Base-by-base conservation (phyloP, 1,284 basidiomycete genomes). In the Neolentinus lepideus region DNA sequence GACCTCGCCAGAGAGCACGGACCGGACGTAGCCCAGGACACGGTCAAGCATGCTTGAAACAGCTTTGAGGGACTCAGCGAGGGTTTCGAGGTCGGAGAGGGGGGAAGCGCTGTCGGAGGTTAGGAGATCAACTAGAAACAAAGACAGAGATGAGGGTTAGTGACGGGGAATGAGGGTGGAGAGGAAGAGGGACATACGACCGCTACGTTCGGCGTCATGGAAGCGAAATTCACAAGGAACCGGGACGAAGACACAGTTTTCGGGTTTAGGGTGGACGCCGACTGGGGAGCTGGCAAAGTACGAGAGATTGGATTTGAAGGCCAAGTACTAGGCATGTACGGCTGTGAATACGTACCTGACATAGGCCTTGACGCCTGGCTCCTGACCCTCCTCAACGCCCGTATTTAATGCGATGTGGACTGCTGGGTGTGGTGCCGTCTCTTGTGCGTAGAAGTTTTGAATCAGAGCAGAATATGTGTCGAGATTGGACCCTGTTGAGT, bases 381-480 rank as follows among this genome's bases (percentile, higher is more conserved):
- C 81, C 57, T 84, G 75, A 21, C 83, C 86, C 57, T 82, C 77
- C 58, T 86, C 83, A 19, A 84, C 79, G 25, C 90, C 88, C 12
- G 95, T 96, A 73, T 97, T 94, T 48, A 99, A 77, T 11, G 94
- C 91, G 54, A 99, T 77, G 71, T 99, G 96, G 47, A 99, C 84
- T 3, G 97, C 94, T 57, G 90, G 91, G 70, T 90, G 84, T 3
- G 93, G 90, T 0, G 84, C 77, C 2, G 92, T 94, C 73, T 99
- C 94, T 78, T 90, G 85, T 38, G 92, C 85, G 73, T 97, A 99
- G 74, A 98, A 98, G 74, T 98, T 95, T 80, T 99, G 97, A 67
- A 99, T 97, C 61, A 99, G 81, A 21, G 97, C 94, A 47, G 94
- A 96, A 77, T 96, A 96, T 14, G 92, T 92, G 76, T 97, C 96